Conservation (phyloP, 192 early-diverging fungal species). For the Radiomyces spectabilis region DNA sequence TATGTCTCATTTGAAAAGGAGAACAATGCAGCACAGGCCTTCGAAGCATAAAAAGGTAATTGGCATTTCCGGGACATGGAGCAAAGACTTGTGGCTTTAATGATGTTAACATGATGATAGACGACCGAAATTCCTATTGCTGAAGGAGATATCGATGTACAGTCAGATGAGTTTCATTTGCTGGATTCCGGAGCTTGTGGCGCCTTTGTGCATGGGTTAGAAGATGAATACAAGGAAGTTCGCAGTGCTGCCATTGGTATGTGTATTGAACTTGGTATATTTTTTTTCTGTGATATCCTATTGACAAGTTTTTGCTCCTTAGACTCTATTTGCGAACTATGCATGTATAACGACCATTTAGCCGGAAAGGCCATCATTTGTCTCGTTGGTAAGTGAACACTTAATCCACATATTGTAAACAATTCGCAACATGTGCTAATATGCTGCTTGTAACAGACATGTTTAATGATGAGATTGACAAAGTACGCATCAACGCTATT, state of each 20-base stretch:
- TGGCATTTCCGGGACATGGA: background rate
- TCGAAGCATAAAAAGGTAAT: constrained; percentile 12
- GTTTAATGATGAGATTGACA: constrained; percentile 93
- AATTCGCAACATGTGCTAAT: background rate
- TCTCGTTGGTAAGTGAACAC: constrained; percentile 55
- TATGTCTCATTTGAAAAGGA: constrained; percentile 55
- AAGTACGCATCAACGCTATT: constrained; percentile 77
- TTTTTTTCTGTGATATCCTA: background rate
- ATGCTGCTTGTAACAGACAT: constrained; percentile 55
- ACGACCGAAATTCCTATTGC: too few relatives aligned
- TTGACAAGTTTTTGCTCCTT: constrained; percentile 7
- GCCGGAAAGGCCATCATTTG: constrained; percentile 68
- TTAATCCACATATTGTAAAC: background rate
- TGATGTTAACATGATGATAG: too few relatives aligned
- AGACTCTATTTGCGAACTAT: constrained; percentile 79
- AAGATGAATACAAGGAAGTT: constrained; percentile 91
- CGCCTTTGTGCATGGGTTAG: constrained; percentile 92
- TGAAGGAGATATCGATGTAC: constrained; percentile 66
- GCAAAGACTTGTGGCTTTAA: too few relatives aligned
- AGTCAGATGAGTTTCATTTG: constrained; percentile 58
- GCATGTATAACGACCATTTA: constrained; percentile 62
- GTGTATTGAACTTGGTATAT: background rate
- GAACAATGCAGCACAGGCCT: background rate
- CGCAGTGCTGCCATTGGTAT: constrained; percentile 79
- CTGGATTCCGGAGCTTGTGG: constrained; percentile 82